Evolutionary conservation across 1,284 basidiomycete species (phyloP), one percentile per base, ranked within the genome.

Genomic region (Laetiporus sulphureus): DNA sequence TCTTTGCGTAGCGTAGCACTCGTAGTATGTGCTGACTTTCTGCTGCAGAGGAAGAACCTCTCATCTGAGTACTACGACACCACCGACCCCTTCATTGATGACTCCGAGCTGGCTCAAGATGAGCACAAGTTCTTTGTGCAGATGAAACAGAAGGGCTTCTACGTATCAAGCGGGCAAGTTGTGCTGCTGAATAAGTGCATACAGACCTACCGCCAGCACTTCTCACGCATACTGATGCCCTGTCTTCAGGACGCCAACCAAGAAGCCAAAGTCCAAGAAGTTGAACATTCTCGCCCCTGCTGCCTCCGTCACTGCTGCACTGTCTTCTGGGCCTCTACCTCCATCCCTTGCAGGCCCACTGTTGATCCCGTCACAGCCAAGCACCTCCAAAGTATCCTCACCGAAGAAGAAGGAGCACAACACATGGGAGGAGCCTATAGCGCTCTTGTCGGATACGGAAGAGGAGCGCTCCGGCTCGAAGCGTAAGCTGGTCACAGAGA

Each of bases 61-160:
- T 67, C 68, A 0, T 62, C 75, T 18, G 83, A 87, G 50, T 84
- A 86, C 57, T 99, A 99, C 69, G 94, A 99, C 65, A 72, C 84
- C 15, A 71, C 75, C 1, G 95, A 99, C 65, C 88, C 91, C 0
- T 98, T 98, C 66, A 97, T 99, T 57, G 95, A 99, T 69, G 95
- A 99, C 65, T 91, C 91, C 0, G 94, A 99, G 60, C 74, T 96
- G 41, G 81, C 79, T 16, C 70, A 94, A 32, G 93, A 97, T 65
- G 84, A 94, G 57, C 83, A 92, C 1, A 91, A 87, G 2, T 90
- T 81, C 64, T 89, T 91, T 56, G 90, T 87, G n/a, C 84, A 92
- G 63, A 94, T 93, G 2, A 91, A 89, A 63, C 88, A 94, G 54
- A 83, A 91, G 54, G 94, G 94, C 1, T 97, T 94, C 68, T 96